Conservation (phyloP, 2,329 filamentous ascomycete genomes). For the Colletotrichum tropicicola region DNA sequence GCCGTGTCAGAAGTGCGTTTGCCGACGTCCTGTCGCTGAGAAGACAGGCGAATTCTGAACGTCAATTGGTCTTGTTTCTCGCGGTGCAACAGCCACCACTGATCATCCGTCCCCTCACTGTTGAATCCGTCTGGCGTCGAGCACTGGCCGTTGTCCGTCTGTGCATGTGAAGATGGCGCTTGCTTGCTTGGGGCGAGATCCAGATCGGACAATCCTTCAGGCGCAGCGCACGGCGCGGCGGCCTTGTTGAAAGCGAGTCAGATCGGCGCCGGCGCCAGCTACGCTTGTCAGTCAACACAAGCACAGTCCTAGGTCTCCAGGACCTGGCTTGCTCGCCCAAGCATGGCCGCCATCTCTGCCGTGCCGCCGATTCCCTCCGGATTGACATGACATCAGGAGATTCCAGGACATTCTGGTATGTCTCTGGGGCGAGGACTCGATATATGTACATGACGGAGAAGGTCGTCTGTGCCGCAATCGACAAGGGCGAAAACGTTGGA, state of each 20-base stretch:
- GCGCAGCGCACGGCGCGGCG: not conserved
- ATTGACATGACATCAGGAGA: conserved; percentile 13
- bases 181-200: conserved; percentile 16
- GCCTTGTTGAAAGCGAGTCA: conserved; percentile 17
- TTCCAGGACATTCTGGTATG: not conserved
- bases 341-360: not conserved
- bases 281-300: not conserved
- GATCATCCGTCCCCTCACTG: conserved; percentile 7
- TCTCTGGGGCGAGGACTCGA: conserved; percentile 4
- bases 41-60: not conserved
- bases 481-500: conserved; percentile 1
- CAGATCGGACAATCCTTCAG: conserved; percentile 15
- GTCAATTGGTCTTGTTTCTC: conserved; percentile 14
- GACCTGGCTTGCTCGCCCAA: not conserved
- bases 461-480: not conserved
- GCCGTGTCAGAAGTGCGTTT: not conserved
- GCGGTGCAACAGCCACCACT: conserved; percentile 5
- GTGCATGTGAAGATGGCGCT: conserved; percentile 27
- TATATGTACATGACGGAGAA: not conserved
- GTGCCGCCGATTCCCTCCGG: not conserved
- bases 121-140: not conserved
- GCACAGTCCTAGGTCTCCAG: not conserved
- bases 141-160: not conserved
- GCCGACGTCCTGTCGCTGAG: conserved; percentile 8
- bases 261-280: not conserved